Percentiles rank a stretch among this genome's conserved stretches.
Evolutionary conservation across 768 basidiomycete species (phyloP).

Genomic region (Kwoniella dejecticola): DNA sequence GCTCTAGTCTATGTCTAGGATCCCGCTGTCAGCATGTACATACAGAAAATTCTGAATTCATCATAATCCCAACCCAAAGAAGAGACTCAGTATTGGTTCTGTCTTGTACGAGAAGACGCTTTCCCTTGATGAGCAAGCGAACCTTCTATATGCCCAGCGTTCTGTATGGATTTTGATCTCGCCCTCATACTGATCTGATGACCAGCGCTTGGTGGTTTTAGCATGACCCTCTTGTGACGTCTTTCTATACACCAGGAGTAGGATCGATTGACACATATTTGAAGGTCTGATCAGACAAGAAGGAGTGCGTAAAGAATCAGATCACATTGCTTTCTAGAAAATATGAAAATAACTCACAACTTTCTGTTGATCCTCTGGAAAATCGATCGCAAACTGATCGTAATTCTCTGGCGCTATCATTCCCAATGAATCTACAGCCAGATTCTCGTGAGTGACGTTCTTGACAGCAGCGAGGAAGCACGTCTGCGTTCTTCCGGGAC

Average conservation of each 20-base stretch:
- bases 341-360: slow-evolving; percentile 4
- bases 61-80: no score
- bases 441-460: not conserved
- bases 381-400: not conserved
- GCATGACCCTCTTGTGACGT: not conserved
- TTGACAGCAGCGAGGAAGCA: not conserved
- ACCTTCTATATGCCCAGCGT: no score
- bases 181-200: no score
- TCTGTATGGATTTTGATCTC: no score
- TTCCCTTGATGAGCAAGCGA: no score
- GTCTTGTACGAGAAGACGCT: no score
- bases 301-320: not conserved
- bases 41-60: no score
- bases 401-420: not conserved
- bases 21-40: no score
- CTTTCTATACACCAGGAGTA: not conserved
- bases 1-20: no score
- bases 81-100: no score
- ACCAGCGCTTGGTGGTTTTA: not conserved
- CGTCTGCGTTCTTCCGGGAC: no score
- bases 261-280: not conserved
- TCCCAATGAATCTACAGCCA: not conserved
- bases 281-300: not conserved
- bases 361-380: not conserved
- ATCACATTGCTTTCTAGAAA: not conserved